These are phyloP conservation scores for Gamarada debralockiae DNA, from an alignment of 495 filamentous ascomycete genomes.

Conservation along the genomic window DNA sequence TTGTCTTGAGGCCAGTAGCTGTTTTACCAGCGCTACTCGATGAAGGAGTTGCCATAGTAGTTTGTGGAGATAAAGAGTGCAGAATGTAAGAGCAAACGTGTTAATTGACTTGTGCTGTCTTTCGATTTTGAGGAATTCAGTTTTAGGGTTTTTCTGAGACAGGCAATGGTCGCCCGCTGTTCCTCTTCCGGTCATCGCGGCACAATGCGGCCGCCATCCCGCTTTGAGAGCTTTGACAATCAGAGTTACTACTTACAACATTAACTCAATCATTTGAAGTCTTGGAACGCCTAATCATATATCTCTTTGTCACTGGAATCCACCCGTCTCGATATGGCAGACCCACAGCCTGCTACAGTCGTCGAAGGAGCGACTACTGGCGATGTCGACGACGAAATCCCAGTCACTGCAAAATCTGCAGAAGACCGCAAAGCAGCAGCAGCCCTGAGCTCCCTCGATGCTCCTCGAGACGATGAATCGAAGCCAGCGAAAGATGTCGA, in stretches of 20 bases:
- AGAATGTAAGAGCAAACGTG: no score
- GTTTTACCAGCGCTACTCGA: not conserved
- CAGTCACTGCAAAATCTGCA: constrained; percentile 62
- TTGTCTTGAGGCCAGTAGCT: not conserved
- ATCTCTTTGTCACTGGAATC: not conserved
- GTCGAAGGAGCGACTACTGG: constrained; percentile 55
- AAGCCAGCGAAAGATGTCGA: constrained; percentile 56
- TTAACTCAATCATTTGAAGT: no score
- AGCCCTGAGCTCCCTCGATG: constrained; percentile 73
- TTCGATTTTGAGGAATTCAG: no score
- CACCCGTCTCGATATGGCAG: constrained; percentile 43
- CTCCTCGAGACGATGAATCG: constrained; percentile 51
- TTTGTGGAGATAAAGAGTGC: no score
- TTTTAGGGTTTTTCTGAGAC: no score
- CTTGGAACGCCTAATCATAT: no score
- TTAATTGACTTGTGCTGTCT: no score
- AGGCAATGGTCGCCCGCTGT: no score
- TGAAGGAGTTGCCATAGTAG: not conserved
- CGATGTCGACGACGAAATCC: constrained; percentile 55
- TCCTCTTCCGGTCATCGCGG: no score
- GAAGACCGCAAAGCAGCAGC: constrained; percentile 91
- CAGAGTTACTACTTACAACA: no score
- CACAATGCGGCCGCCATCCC: no score
- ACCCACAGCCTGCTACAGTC: constrained; percentile 51
- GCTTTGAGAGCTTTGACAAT: no score